Conservation (phyloP, 306 rosid species). For the Prunus mira region DNA sequence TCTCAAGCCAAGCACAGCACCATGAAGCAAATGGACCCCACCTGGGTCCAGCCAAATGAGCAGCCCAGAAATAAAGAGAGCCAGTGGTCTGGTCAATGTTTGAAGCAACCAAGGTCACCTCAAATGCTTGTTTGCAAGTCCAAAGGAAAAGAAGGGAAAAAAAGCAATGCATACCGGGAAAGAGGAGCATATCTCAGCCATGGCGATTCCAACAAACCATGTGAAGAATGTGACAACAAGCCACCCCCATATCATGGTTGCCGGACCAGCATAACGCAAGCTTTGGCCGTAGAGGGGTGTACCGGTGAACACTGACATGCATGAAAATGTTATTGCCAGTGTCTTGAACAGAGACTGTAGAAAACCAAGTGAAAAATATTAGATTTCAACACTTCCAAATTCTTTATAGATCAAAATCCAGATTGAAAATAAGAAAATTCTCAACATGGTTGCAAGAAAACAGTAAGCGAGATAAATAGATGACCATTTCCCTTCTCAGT, state of each 20-base stretch:
- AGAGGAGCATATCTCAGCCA: constrained; percentile 40
- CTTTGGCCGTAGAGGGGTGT: constrained; percentile 33
- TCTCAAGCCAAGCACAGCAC: constrained; percentile 35
- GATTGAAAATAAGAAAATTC: not conserved
- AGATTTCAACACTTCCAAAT: not conserved
- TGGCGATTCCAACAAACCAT: constrained; percentile 38
- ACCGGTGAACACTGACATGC: constrained; percentile 32
- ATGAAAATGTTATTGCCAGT: constrained; percentile 34
- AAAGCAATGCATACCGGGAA: constrained; percentile 25
- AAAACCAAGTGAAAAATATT: not conserved
- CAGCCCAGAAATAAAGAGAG: constrained; percentile 31
- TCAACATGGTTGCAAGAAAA: not conserved
- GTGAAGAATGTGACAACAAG: constrained; percentile 26
- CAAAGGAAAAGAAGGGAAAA: not conserved
- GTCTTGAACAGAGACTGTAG: constrained; percentile 29
- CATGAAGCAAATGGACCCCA: constrained; percentile 36
- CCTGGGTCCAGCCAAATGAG: constrained; percentile 29
- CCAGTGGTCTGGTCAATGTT: constrained; percentile 26
- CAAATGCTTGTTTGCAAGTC: not conserved
- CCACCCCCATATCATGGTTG: constrained; percentile 31
- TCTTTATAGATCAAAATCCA: not conserved
- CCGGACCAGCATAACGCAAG: constrained; percentile 36
- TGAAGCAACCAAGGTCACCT: not conserved
- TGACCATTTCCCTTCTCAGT: constrained; percentile 45
- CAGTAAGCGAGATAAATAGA: not conserved